Evolutionary conservation across 1,139 yeast genomes (phyloP).

Genomic region (Magnusiomyces suaveolens): DNA sequence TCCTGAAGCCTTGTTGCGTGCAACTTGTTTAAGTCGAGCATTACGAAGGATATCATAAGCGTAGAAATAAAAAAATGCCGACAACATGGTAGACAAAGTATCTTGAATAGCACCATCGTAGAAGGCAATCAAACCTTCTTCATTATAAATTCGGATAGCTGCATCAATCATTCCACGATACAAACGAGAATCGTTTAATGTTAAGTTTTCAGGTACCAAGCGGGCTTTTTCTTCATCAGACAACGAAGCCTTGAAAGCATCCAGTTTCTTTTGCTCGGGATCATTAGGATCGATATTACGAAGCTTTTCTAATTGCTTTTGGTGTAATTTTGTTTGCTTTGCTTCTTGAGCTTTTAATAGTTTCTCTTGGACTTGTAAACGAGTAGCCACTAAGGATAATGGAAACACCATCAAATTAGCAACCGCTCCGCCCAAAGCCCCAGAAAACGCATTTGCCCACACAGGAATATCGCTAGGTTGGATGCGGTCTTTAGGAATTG

Average conservation of each 20-base stretch:
- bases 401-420: slow-evolving; percentile 71
- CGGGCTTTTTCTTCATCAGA: background rate
- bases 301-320: background rate
- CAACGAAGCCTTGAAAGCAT: too few relatives aligned
- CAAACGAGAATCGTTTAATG: slow-evolving; percentile 17
- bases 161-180: slow-evolving; percentile 55
- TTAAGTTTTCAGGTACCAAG: too few relatives aligned
- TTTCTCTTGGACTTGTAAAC: slow-evolving; percentile 55
- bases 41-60: slow-evolving; percentile 73
- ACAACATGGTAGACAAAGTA: slow-evolving; percentile 27
- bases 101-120: slow-evolving; percentile 54
- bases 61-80: slow-evolving; percentile 47
- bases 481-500: background rate
- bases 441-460: slow-evolving; percentile 59
- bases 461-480: slow-evolving; percentile 28
- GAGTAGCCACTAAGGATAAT: slow-evolving; percentile 60
- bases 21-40: slow-evolving; percentile 73
- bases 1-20: slow-evolving; percentile 68
- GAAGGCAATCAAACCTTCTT: slow-evolving; percentile 47
- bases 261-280: too few relatives aligned
- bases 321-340: background rate
- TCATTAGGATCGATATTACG: too few relatives aligned
- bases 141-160: slow-evolving; percentile 42
- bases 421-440: slow-evolving; percentile 69
- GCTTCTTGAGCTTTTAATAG: slow-evolving; percentile 4